Conservation (phyloP, 257 asterid genomes). For the Oldenlandia corymbosa region DNA sequence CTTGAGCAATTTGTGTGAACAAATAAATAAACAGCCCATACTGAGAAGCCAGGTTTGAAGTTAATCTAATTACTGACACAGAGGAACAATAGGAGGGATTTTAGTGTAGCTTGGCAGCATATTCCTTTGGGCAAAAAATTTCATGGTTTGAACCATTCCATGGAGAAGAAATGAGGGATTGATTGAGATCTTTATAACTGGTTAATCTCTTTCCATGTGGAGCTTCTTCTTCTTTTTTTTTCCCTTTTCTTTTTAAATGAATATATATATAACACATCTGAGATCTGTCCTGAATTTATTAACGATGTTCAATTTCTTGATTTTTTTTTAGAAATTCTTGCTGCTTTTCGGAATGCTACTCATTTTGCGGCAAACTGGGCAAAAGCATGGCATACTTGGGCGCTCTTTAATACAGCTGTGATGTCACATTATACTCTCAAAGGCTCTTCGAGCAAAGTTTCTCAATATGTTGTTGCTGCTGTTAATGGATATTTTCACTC, state of each 20-base stretch:
- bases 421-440: slow-evolving; percentile 92
- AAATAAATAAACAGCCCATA: too few species aligned
- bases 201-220: background rate
- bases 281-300: too few species aligned
- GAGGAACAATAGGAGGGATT: background rate
- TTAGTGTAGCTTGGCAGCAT: background rate
- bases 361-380: slow-evolving; percentile 86
- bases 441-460: slow-evolving; percentile 59
- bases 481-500: slow-evolving; percentile 98
- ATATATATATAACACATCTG: too few species aligned
- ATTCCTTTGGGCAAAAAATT: background rate
- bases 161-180: background rate
- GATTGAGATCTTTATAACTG: background rate
- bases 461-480: slow-evolving; percentile 90
- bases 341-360: slow-evolving; percentile 81
- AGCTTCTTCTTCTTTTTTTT: background rate
- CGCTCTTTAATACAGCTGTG: slow-evolving; percentile 95
- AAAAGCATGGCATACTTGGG: slow-evolving; percentile 99
- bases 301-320: too few species aligned
- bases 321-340: slow-evolving; percentile 86
- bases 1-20: too few species aligned
- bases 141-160: background rate
- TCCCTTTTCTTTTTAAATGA: background rate
- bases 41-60: too few species aligned
- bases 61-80: too few species aligned